Base-by-base conservation (phyloP, 176 grass and related monocot species). In the Phyllostachys edulis region DNA sequence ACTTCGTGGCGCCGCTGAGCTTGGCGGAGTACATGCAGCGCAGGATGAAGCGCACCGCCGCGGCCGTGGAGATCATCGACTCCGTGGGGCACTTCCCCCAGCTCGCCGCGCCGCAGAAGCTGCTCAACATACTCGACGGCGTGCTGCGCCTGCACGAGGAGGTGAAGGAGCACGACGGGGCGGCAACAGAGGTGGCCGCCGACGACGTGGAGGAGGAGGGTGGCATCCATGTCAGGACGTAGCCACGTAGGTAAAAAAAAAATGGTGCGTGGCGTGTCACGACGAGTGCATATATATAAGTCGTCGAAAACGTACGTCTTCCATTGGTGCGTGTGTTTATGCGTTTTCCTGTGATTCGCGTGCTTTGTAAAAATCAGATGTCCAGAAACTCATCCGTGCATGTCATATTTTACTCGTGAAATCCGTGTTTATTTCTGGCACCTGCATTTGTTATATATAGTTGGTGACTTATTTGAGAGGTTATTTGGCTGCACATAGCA, bases 21-120 rank as follows among this genome's bases (percentile, higher is more conserved):
- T 90, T 98, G 9, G 89, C 79, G 0, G 87, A 45, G 59, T 91
- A 94, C 82, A 94, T 94, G 85, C 46, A 52, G 14, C 72, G 18
- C 11, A 79, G 67, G 42, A 90, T 98, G 52, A 84, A 8, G 67
- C 7, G 71, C 45, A 9, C 12, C 18, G 5, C 16, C 3, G 83
- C 50, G 9, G 13, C 20, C 36, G 23, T 94, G 66, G 82, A 87
- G 79, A 74, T 85, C 69, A 80, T 98, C 44, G 67, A 87, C 10
- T 72, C 78, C 4, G 67, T 80, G 10, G 95, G 95, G 0, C 95
- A 98, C 82, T 95, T 94, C 75, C 95, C 95, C 5, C 89, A 88
- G 80, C 91, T 98, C 63, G 83, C 75, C 52, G 87, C 73, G 18
- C 74, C 80, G 0, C 14, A 59, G 12, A 61, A 65, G 66, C 51